phyloP scores from a whole-genome alignment of 2,329 filamentous ascomycete genomes.

The Fusarium paranaense region DNA sequence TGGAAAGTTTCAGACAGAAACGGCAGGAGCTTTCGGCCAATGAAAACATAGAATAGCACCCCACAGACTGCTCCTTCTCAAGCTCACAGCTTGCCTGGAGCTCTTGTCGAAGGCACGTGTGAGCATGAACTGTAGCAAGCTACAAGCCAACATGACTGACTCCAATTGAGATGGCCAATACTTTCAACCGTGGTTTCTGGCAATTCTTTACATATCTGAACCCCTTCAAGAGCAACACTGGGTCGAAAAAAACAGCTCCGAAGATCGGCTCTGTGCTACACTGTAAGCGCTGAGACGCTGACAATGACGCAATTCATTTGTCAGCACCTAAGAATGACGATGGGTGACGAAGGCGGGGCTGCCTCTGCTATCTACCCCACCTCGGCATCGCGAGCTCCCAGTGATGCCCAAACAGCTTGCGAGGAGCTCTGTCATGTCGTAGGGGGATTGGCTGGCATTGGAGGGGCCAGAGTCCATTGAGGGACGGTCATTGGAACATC shows the following conservation, averaged over 20 bases:
- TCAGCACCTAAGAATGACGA: slow-evolving; percentile 43
- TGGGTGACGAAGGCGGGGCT: slow-evolving; percentile 38
- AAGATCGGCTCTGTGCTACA: slow-evolving; percentile 27
- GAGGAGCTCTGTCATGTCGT: slow-evolving; percentile 16
- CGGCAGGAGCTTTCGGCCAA: neutral
- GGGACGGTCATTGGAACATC: neutral
- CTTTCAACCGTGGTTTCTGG: neutral
- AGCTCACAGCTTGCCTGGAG: neutral
- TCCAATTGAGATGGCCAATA: neutral
- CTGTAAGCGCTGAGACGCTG: neutral
- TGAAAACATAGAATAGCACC: neutral
- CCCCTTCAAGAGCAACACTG: neutral
- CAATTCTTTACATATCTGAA: neutral
- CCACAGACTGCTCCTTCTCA: neutral
- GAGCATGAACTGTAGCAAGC: neutral
- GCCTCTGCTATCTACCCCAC: slow-evolving; percentile 30
- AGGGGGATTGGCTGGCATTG: slow-evolving; percentile 28
- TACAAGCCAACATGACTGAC: neutral
- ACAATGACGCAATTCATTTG: slow-evolving; percentile 45
- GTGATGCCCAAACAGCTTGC: slow-evolving; percentile 28
- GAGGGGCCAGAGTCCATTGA: neutral
- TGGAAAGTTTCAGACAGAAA: neutral
- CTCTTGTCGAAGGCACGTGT: neutral
- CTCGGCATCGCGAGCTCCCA: slow-evolving; percentile 19
- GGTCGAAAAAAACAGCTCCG: slow-evolving; percentile 19